Conservation (phyloP, 345 rosid genomes). For the Hibiscus tridactylites region DNA sequence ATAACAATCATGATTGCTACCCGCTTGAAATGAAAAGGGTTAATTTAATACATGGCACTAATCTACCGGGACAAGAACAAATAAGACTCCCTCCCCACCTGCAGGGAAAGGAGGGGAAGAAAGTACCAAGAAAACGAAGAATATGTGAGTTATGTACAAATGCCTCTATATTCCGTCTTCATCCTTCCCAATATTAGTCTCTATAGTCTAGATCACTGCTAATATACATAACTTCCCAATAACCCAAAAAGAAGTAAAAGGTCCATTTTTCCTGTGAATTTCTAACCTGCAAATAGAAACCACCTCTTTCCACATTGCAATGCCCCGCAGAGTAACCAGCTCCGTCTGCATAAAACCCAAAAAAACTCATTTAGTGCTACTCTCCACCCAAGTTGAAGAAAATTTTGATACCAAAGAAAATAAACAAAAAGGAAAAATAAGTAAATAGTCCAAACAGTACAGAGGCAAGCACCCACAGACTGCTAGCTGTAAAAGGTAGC, state of each 20-base stretch:
- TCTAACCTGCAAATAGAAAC: conserved; percentile 16
- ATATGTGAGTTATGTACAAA: conserved; percentile 35
- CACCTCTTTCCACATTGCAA: conserved; percentile 15
- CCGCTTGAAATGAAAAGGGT: conserved; percentile 34
- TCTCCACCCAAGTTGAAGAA: not conserved
- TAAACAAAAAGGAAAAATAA: not conserved
- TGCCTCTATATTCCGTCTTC: conserved; percentile 45
- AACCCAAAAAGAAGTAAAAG: conserved; percentile 16
- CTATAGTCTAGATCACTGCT: conserved; percentile 40
- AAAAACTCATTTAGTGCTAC: not conserved
- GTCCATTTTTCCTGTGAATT: not conserved
- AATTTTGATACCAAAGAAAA: not conserved
- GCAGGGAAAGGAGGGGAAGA: conserved; percentile 7
- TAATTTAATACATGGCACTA: conserved; percentile 39
- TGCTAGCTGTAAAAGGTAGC: not conserved
- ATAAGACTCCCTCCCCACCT: conserved; percentile 5
- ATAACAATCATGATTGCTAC: conserved; percentile 36
- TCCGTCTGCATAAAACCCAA: conserved; percentile 19
- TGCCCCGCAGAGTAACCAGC: conserved; percentile 20
- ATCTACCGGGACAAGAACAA: conserved; percentile 34
- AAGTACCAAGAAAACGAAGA: conserved; percentile 18
- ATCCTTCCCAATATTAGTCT: conserved; percentile 27
- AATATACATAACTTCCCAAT: conserved; percentile 53
- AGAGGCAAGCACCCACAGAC: not conserved
- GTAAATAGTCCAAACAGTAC: not conserved